Conservation (phyloP, 2,329 filamentous ascomycete genomes). For the Hymenoscyphus repandus region DNA sequence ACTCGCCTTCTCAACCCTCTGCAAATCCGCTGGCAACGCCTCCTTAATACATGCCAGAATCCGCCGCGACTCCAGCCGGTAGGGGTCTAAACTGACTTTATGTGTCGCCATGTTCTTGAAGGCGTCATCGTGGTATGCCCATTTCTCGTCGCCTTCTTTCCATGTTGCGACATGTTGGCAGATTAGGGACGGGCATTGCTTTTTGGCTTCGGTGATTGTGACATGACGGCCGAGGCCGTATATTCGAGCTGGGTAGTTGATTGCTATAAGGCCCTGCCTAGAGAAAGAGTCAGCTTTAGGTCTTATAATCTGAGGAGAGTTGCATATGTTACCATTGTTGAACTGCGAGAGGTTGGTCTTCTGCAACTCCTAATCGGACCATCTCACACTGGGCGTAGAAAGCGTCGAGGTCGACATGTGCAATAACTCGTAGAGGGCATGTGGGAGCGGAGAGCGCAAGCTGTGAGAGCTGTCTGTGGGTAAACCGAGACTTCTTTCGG, state of each 20-base stretch:
- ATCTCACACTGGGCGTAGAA: slow-evolving; percentile 98
- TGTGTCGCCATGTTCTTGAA: slow-evolving; percentile 75
- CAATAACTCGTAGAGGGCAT: slow-evolving; percentile 78
- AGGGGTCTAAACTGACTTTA: slow-evolving; percentile 92
- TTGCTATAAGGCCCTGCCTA: slow-evolving; percentile 86
- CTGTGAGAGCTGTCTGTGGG: slow-evolving; percentile 74
- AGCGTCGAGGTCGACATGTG: slow-evolving; percentile 91
- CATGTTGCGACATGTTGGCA: slow-evolving; percentile 93
- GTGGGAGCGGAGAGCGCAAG: slow-evolving; percentile 65
- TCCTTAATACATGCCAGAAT: slow-evolving; percentile 78
- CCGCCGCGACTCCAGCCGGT: slow-evolving; percentile 75
- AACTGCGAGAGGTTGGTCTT: slow-evolving; percentile 79
- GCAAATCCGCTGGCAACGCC: slow-evolving; percentile 56
- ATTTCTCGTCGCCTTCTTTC: slow-evolving; percentile 84
- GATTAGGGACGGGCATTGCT: slow-evolving; percentile 78
- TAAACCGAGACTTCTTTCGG: slow-evolving; percentile 63
- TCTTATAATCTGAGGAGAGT: background rate
- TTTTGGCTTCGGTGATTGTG: slow-evolving; percentile 73
- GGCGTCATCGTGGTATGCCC: slow-evolving; percentile 84
- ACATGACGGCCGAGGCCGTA: slow-evolving; percentile 78
- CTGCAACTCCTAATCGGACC: slow-evolving; percentile 69
- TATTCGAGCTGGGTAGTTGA: slow-evolving; percentile 87
- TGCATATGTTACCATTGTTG: slow-evolving; percentile 76
- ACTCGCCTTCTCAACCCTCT: slow-evolving; percentile 85
- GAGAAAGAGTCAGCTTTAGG: slow-evolving; percentile 4